Evolutionary conservation across 805 yeast species (phyloP), one percentile per base, ranked within the genome.

Genomic region (Zygosaccharomyces bailii): DNA sequence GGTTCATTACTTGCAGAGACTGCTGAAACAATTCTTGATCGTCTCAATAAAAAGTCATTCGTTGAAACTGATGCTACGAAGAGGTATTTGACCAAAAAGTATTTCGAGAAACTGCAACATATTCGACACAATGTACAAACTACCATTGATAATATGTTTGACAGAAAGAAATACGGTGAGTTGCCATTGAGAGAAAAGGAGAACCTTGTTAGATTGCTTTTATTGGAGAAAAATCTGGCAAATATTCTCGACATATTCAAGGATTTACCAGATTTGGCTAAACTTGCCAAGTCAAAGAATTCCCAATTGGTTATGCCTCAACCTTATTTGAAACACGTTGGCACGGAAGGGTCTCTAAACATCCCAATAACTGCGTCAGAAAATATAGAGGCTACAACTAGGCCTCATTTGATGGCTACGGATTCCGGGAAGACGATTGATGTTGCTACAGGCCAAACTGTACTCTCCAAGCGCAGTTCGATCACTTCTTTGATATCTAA

Each of bases 1-100:
- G 93, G 91, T 4, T 75, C 88, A 0, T 67, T 85, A 45, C 70
- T 85, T 39, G 81, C 87, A 55, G 83, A 82, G 60, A 76, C 87
- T 2, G 91, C 90, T 0, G 88, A 81, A 49, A 76, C 78, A 47
- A 63, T 85, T 43, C 63, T 85, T 43, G 76, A 71, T 39, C 69
- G 66, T 47, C 52, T 69, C 24, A 60, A 61, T 33, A 45, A 54
- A 40, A 54, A 49, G 14, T 58, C 55, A n/a, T 43, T 57, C 24
- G 67, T 67, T 40, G 61, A 66, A 35, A 69, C 74, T 43, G 68
- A 65, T 34, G 62, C 67, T 44, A 60, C 69, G 2, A 62, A 64
- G 55, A 59, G 67, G 54, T 62, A 64, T 51, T 53, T 69, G 48
- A 63, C 68, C 48, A 70, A 57, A 45, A 69, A 66, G 44, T 68